Base-by-base conservation (phyloP, 2,329 filamentous ascomycete species). In the Tolypocladium tropicale region DNA sequence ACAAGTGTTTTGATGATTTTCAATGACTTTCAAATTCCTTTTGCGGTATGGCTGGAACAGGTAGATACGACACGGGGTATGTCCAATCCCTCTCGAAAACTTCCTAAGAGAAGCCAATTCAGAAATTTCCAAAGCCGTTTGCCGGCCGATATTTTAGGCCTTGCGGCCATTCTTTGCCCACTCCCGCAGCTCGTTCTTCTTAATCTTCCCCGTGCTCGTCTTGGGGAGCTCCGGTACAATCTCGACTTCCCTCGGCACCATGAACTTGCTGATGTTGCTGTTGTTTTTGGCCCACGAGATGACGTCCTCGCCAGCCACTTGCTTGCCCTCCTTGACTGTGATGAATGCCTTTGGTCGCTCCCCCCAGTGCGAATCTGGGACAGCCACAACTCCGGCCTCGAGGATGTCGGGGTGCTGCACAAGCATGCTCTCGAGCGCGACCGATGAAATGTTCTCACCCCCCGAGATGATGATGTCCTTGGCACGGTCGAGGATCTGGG, bases 381-480 rank as follows among this genome's bases (percentile, higher is more conserved):
- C 86, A 1, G 89, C 89, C 6, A 96, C 90, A 34, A 96, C 92
- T 39, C 90, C 94, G 1, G 88, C 92, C 74, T 99, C 94, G 28
- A 99, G 82, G 39, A 99, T 83, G 61, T 90, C 84, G 0, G 92
- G 90, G 68, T 99, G 94, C 52, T 90, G 86, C 6, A 87, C 87
- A 1, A 99, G 80, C 85, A 95, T 90, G 58, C 86, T 84, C 73
- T 99, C 94, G 4, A 99, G 80, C 0, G 94, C 91, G 1, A 99
- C 88, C 0, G 89, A 95, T 3, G 90, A 95, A 59, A 99, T 97
- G 70, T 99, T 99, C 72, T 99, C 94, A 56, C 94, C 94, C 51
- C 93, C 92, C 54, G 89, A 95, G 60, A 99, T 99, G 66, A 99
- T 99, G 54, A 99, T 96, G 68, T 99, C 94, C 76, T 99, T 99